Conservation (phyloP, 768 basidiomycete genomes). For the Termitomyces sp. region DNA sequence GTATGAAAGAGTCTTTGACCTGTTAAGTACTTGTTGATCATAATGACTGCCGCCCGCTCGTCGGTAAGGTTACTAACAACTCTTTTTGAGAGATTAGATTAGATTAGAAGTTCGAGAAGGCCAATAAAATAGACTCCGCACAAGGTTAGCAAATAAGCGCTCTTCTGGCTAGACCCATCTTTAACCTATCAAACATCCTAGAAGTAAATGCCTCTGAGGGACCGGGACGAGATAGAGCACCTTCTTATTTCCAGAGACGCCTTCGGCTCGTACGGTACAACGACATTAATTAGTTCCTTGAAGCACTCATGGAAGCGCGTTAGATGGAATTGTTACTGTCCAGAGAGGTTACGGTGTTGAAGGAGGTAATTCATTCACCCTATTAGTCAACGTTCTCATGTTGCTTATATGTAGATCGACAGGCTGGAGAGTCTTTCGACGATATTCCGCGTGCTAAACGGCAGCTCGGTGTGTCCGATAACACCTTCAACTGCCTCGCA, state of each 20-base stretch:
- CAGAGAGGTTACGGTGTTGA: not conserved
- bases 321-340: not conserved
- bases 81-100: too few species aligned
- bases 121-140: too few species aligned
- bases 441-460: slow-evolving; percentile 14
- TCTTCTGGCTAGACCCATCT: too few species aligned
- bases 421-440: slow-evolving; percentile 16
- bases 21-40: too few species aligned
- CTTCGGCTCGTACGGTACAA: not conserved
- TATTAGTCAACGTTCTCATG: too few species aligned
- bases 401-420: slow-evolving; percentile 1
- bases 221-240: not conserved
- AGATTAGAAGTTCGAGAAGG: too few species aligned
- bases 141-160: too few species aligned
- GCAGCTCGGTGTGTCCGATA: slow-evolving; percentile 10
- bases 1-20: too few species aligned
- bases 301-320: not conserved
- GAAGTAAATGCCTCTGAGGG: not conserved
- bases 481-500: not conserved
- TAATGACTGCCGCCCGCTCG: too few species aligned
- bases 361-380: not conserved
- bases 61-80: too few species aligned
- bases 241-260: not conserved
- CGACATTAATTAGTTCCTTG: not conserved
- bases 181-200: too few species aligned